These are phyloP conservation scores for Carex scoparia DNA, from an alignment of 176 grass and related monocot species.

Conservation along the genomic window DNA sequence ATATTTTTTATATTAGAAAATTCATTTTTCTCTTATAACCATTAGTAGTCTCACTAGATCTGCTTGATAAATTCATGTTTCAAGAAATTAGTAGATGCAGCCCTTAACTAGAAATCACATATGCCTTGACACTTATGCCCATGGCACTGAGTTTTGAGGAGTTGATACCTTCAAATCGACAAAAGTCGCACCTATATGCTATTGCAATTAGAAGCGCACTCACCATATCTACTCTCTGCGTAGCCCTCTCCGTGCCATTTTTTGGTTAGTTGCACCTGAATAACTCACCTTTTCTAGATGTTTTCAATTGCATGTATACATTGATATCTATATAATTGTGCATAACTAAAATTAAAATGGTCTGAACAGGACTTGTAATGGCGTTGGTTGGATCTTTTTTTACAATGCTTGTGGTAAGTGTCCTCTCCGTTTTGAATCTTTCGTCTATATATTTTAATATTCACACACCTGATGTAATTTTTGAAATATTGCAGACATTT, in stretches of 20 bases:
- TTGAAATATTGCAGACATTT: constrained; percentile 43
- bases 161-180: constrained; percentile 55
- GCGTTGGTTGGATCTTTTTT: constrained; percentile 89
- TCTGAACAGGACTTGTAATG: constrained; percentile 77
- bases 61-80: neutral
- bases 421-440: neutral
- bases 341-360: neutral
- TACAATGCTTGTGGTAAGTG: constrained; percentile 90
- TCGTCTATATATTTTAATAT: neutral
- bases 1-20: neutral
- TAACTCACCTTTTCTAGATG: neutral
- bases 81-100: neutral
- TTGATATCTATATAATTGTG: neutral
- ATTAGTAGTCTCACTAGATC: neutral
- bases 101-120: constrained; percentile 62
- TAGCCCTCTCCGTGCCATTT: constrained; percentile 76
- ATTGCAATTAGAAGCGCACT: constrained; percentile 69
- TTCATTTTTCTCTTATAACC: neutral
- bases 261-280: constrained; percentile 51
- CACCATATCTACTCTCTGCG: constrained; percentile 64
- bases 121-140: constrained; percentile 76
- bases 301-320: neutral
- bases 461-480: neutral
- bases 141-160: constrained; percentile 93
- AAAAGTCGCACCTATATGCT: constrained; percentile 56